Evolutionary conservation across 1,284 basidiomycete genomes (phyloP).

Genomic region (Golubevia pallescens): DNA sequence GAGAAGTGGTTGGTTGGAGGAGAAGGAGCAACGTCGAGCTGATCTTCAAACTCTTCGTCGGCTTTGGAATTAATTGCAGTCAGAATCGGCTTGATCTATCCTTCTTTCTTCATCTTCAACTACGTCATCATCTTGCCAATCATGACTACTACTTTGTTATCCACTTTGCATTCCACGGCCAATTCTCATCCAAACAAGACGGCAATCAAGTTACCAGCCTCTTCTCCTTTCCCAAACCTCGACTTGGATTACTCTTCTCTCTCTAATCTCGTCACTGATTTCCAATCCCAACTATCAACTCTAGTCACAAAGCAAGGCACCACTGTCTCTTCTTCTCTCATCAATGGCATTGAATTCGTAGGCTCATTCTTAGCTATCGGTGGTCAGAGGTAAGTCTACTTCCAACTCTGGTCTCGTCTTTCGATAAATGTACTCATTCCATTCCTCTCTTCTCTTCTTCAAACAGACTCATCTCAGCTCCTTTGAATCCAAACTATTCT

Average conservation of each 20-base stretch:
- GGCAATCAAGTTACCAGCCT: neutral
- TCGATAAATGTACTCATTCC: slow-evolving; percentile 2
- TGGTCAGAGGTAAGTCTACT: slow-evolving; percentile 35
- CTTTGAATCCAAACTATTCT: slow-evolving; percentile 66
- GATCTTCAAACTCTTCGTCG: neutral
- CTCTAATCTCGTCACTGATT: slow-evolving; percentile 16
- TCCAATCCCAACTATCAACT: slow-evolving; percentile 12
- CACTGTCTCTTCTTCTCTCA: slow-evolving; percentile 60
- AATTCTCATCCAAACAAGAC: neutral
- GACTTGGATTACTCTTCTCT: slow-evolving; percentile 3
- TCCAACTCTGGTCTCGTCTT: neutral
- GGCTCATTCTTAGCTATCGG: slow-evolving; percentile 65
- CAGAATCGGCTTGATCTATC: neutral
- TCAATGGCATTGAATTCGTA: slow-evolving; percentile 65
- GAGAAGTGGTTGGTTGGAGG: neutral
- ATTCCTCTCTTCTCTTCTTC: neutral
- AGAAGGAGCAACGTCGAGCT: neutral
- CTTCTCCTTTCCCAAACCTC: neutral
- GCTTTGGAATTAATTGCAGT: neutral
- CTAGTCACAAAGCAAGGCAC: slow-evolving; percentile 27
- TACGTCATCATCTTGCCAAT: neutral
- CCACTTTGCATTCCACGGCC: neutral
- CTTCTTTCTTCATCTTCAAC: slow-evolving; percentile 1
- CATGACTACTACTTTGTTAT: neutral
- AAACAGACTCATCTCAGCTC: slow-evolving; percentile 64